Evolutionary conservation across 768 basidiomycete species (phyloP).

Genomic region (Kwoniella sp.): DNA sequence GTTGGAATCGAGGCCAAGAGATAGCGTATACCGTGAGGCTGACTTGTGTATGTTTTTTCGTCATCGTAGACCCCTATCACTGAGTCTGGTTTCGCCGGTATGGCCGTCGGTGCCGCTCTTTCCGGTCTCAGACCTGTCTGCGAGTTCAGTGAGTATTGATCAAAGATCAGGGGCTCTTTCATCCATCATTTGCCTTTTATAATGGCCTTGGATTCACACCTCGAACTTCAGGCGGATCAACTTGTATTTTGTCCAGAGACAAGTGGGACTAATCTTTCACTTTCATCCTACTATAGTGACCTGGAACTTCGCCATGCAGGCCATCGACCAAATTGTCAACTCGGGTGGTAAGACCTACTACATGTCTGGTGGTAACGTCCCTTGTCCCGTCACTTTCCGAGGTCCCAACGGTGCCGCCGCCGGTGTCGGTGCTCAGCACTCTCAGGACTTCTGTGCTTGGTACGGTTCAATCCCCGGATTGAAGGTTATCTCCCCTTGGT

Average conservation of each 20-base stretch:
- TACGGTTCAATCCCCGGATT: slow-evolving; percentile 77
- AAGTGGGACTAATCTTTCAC: no score
- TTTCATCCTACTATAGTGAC: slow-evolving; percentile 63
- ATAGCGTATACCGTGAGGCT: no score
- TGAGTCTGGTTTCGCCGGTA: slow-evolving; percentile 97
- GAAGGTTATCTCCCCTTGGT: slow-evolving; percentile 98
- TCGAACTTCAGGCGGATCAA: no score
- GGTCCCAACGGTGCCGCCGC: slow-evolving; percentile 98
- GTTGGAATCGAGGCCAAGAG: no score
- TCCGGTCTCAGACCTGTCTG: slow-evolving; percentile 94
- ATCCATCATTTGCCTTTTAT: no score
- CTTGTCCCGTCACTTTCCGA: slow-evolving; percentile 98
- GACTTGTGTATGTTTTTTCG: background rate
- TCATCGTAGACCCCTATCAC: slow-evolving; percentile 59
- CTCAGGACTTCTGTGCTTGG: slow-evolving; percentile 35
- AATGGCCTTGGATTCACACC: no score
- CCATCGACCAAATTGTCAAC: slow-evolving; percentile 99
- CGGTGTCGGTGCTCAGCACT: slow-evolving; percentile 67
- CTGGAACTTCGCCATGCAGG: slow-evolving; percentile 98
- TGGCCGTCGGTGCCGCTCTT: slow-evolving; percentile 91
- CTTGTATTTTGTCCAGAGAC: no score
- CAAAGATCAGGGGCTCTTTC: no score
- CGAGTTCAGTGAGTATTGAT: slow-evolving; percentile 71
- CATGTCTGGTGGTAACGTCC: slow-evolving; percentile 99
- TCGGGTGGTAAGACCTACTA: slow-evolving; percentile 99